Evolutionary conservation across 192 early-diverging fungal genomes (phyloP).

Genomic region (Irineochytrium annulatum): DNA sequence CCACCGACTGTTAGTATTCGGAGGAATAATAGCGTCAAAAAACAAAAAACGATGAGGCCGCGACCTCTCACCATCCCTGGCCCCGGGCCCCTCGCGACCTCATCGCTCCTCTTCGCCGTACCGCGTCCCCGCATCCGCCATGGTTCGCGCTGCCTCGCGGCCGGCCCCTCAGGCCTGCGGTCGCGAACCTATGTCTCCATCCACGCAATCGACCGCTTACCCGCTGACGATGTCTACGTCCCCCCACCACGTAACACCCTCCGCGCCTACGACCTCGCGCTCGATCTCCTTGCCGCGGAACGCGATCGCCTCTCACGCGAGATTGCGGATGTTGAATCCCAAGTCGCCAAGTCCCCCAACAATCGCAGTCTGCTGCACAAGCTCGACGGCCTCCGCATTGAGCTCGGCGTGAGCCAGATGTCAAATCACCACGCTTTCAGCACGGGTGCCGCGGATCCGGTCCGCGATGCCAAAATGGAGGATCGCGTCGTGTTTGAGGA

Average conservation of each 20-base stretch:
- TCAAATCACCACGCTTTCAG: slow-evolving; percentile 16
- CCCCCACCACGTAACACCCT: slow-evolving; percentile 5
- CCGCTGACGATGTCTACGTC: too few species aligned
- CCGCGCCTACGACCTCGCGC: slow-evolving; percentile 15
- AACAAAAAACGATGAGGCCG: too few species aligned
- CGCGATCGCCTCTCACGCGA: background rate
- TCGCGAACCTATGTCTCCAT: too few species aligned
- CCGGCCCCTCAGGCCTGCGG: too few species aligned
- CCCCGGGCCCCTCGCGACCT: too few species aligned
- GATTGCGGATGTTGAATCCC: background rate
- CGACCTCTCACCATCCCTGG: too few species aligned
- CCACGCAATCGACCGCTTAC: too few species aligned
- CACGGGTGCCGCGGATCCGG: background rate
- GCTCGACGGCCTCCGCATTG: slow-evolving; percentile 1
- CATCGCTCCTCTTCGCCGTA: too few species aligned
- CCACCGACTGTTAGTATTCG: too few species aligned
- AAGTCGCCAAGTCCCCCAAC: background rate
- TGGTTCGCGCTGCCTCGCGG: too few species aligned
- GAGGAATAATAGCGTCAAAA: too few species aligned
- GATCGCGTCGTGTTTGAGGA: slow-evolving; percentile 17
- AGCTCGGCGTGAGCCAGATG: background rate
- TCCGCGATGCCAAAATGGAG: background rate
- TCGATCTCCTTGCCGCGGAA: slow-evolving; percentile 1
- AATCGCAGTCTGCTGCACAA: background rate
- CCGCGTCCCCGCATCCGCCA: too few species aligned